Evolutionary conservation across 2,329 filamentous ascomycete genomes (phyloP), one percentile per base, ranked within the genome.

Genomic region (Ophiocordyceps robertsii): DNA sequence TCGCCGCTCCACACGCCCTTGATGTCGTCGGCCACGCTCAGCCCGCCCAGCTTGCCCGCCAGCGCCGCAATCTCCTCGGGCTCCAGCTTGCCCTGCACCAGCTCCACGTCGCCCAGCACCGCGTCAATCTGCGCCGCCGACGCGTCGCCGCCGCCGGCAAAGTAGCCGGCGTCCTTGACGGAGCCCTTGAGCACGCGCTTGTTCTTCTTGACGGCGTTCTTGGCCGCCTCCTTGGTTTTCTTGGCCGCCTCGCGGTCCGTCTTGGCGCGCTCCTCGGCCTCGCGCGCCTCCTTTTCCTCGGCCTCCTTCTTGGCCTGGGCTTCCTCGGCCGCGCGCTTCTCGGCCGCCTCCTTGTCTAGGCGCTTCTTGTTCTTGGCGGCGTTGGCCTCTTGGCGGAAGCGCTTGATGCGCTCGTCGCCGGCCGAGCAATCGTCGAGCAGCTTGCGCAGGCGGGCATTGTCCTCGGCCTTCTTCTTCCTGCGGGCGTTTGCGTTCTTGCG

Each of bases 191-290:
- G 80, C 39, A 96, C 84, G 72, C 92, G 87, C 78, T 95, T 95
- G 78, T 98, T 98, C 84, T 98, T 98, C 84, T 98, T 98, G 56
- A 92, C 84, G 13, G 92, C 92, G 59, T 88, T 95, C 80, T 98
- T 98, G 45, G 92, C 92, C 2, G 90, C 90, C 67, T 98, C 92
- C 73, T 96, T 98, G 47, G 84, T 82, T 77, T 98, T 98, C 79
- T 96, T 98, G 57, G 70, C 70, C 49, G 83, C 75, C 53, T 90
- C 88, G 53, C 84, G 84, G 44, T 87, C 80, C 6, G 73, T 75
- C 75, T 96, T 96, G 50, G 88, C 86, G 36, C 81, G 74, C 53
- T 84, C 85, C 63, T 95, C 92, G 14, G 86, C 85, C 50, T 93
- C 88, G 60, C 84, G 85, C 52, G 80, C 77, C 38, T 80, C 76